Conservation (phyloP, 371 early-diverging fungal species). For the Mortierella sp. region DNA sequence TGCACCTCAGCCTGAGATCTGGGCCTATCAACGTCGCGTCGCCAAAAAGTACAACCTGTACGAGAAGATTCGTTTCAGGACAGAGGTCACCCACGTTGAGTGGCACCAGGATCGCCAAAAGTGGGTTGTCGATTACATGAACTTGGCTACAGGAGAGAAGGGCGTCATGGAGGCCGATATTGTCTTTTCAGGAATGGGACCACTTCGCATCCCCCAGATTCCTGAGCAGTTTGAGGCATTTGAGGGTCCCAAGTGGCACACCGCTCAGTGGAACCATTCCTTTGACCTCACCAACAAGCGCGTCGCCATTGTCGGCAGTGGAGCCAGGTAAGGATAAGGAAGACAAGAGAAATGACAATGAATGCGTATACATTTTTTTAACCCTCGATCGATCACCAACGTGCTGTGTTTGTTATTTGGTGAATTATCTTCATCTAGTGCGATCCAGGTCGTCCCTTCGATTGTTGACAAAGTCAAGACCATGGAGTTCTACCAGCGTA, state of each 20-base stretch:
- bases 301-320: constrained; percentile 68
- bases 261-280: constrained; percentile 64
- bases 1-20: constrained; percentile 65
- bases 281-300: constrained; percentile 65
- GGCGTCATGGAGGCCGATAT: constrained; percentile 34
- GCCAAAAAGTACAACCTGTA: constrained; percentile 66
- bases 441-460: constrained; percentile 68
- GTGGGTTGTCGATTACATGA: constrained; percentile 63
- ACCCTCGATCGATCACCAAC: background rate
- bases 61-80: constrained; percentile 63
- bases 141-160: constrained; percentile 31
- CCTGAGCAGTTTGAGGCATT: constrained; percentile 66
- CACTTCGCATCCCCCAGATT: constrained; percentile 65
- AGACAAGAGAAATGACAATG: background rate
- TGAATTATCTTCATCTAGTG: constrained; percentile 37
- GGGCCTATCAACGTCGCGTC: constrained; percentile 63
- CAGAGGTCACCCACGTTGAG: constrained; percentile 58
- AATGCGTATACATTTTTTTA: background rate
- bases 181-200: constrained; percentile 62
- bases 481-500: constrained; percentile 69
- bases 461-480: constrained; percentile 61
- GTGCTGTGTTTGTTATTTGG: background rate
- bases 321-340: constrained; percentile 60
- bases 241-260: constrained; percentile 64
- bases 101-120: constrained; percentile 64